Evolutionary conservation across 2,329 filamentous ascomycete genomes (phyloP).

Genomic region (Cercospora beticola): DNA sequence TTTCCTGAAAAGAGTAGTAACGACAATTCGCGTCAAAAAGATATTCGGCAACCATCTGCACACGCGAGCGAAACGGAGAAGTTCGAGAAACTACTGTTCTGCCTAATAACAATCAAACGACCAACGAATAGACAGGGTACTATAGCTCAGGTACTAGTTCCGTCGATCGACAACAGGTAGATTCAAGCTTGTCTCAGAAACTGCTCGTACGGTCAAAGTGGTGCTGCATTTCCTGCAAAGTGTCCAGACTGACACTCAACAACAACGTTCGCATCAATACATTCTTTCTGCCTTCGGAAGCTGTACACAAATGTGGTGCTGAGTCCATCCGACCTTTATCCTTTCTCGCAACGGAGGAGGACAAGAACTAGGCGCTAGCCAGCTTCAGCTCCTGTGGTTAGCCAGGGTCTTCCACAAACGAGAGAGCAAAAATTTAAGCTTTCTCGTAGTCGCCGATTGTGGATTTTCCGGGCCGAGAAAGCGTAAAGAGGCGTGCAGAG

Average conservation of each 20-base stretch:
- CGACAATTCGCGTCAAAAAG: background rate
- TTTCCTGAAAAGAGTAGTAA: background rate
- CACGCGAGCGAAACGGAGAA: background rate
- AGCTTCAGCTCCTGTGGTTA: background rate
- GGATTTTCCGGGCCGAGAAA: background rate
- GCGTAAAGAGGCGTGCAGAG: background rate
- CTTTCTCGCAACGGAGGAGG: background rate
- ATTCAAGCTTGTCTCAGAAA: background rate
- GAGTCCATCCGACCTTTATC: background rate
- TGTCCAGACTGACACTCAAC: background rate
- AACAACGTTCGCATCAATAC: background rate
- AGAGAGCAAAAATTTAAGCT: background rate
- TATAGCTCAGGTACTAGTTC: background rate
- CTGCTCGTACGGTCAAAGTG: background rate
- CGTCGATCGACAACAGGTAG: background rate
- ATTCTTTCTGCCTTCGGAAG: background rate
- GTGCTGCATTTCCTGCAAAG: background rate
- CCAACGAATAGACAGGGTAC: background rate
- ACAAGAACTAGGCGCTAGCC: background rate
- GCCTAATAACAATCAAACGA: background rate
- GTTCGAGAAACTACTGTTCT: background rate
- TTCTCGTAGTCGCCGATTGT: background rate
- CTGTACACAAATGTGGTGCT: background rate
- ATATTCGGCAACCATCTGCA: background rate
- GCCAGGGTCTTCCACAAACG: background rate